Percentiles rank a stretch among this genome's conserved stretches.
Evolutionary conservation across 2,329 filamentous ascomycete species (phyloP).

Genomic region (Ploettnerulaceae sp.): DNA sequence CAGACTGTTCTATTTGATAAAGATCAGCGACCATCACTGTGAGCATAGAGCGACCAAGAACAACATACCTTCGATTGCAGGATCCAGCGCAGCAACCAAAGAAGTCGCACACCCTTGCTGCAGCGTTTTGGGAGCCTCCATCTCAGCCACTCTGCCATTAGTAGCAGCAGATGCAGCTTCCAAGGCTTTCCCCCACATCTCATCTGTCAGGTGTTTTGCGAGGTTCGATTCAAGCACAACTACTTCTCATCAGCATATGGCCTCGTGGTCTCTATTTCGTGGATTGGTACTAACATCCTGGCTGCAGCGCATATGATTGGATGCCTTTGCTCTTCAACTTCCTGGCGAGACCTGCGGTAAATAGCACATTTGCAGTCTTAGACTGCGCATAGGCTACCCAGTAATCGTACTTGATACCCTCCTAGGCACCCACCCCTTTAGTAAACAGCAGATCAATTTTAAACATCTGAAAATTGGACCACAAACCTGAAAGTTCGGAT

Average conservation of each 20-base stretch:
- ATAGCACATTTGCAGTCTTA: slow-evolving; percentile 41
- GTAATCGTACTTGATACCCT: slow-evolving; percentile 20
- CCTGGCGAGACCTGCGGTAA: slow-evolving; percentile 30
- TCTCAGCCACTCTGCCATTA: slow-evolving; percentile 4
- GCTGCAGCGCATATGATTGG: slow-evolving; percentile 33
- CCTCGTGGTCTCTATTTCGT: too few relatives aligned
- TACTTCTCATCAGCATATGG: not conserved
- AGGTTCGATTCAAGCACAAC: slow-evolving; percentile 18
- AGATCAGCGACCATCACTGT: not conserved
- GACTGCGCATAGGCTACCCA: slow-evolving; percentile 41
- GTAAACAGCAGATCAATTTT: slow-evolving; percentile 35
- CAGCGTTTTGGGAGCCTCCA: slow-evolving; percentile 10
- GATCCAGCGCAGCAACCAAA: slow-evolving; percentile 38
- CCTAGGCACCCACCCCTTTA: slow-evolving; percentile 8
- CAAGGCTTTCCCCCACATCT: slow-evolving; percentile 8
- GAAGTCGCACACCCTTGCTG: slow-evolving; percentile 29
- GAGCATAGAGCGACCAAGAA: not conserved
- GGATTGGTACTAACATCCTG: slow-evolving; percentile 21
- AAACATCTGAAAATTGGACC: not conserved
- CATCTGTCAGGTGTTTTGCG: slow-evolving; percentile 12
- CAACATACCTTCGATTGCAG: slow-evolving; percentile 26
- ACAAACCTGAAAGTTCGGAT: slow-evolving; percentile 37
- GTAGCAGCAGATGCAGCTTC: not conserved
- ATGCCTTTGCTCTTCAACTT: slow-evolving; percentile 30
- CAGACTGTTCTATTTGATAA: slow-evolving; percentile 4